Evolutionary conservation across 805 yeast species (phyloP).

Genomic region (Candida wancherniae): DNA sequence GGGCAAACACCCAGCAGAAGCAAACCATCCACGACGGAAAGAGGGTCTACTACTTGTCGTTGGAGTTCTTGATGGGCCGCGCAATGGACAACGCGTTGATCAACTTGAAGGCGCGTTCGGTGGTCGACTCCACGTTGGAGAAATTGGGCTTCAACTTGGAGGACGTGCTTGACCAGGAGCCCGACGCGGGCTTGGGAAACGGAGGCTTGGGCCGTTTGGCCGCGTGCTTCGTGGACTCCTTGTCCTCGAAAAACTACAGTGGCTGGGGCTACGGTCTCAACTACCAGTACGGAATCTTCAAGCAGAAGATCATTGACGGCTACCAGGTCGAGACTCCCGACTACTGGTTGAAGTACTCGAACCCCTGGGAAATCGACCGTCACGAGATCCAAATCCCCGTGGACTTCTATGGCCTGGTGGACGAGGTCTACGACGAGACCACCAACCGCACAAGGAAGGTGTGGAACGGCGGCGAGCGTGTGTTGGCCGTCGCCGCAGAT

Average conservation of each 20-base stretch:
- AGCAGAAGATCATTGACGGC: slow-evolving; percentile 85
- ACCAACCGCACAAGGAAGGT: slow-evolving; percentile 54
- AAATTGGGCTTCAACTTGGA: slow-evolving; percentile 86
- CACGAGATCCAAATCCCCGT: slow-evolving; percentile 83
- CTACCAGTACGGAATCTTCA: slow-evolving; percentile 89
- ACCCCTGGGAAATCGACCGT: slow-evolving; percentile 93
- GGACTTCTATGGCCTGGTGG: slow-evolving; percentile 81
- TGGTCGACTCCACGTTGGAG: slow-evolving; percentile 41
- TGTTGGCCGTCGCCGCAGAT: slow-evolving; percentile 85
- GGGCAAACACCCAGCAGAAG: slow-evolving; percentile 91
- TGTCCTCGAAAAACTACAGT: slow-evolving; percentile 79
- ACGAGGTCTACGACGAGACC: slow-evolving; percentile 47
- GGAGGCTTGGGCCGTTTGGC: slow-evolving; percentile 95
- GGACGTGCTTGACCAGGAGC: slow-evolving; percentile 79
- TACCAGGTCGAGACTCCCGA: slow-evolving; percentile 94
- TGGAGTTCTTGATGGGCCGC: slow-evolving; percentile 91
- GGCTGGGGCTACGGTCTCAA: slow-evolving; percentile 97
- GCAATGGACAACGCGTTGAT: slow-evolving; percentile 92
- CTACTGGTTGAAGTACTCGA: slow-evolving; percentile 83
- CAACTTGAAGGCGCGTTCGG: slow-evolving; percentile 64
- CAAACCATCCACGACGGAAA: slow-evolving; percentile 81
- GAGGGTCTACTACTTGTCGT: slow-evolving; percentile 78
- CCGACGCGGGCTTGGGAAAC: slow-evolving; percentile 92
- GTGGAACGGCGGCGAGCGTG: slow-evolving; percentile 89
- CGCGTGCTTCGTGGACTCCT: slow-evolving; percentile 88